These are phyloP conservation scores for Neurospora sp. DNA, from an alignment of 2,329 filamentous ascomycete genomes.

Conservation along the genomic window DNA sequence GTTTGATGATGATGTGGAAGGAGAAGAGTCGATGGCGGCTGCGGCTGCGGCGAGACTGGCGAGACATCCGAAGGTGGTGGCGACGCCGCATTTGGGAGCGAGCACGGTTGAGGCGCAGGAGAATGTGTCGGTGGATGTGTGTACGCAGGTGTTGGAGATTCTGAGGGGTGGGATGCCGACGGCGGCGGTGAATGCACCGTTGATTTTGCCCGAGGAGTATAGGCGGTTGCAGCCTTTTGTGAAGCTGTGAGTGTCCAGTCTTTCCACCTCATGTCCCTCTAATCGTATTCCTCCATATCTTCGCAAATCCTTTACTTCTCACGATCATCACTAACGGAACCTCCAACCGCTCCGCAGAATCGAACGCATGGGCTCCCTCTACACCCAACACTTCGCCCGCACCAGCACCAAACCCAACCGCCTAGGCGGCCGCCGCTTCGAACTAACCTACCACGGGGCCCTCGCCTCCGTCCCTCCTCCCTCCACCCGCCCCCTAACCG, in stretches of 20 bases:
- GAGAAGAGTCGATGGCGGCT: conserved; percentile 41
- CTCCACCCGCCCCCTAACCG: conserved; percentile 71
- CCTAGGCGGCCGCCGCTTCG: conserved; percentile 58
- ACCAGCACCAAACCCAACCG: conserved; percentile 29
- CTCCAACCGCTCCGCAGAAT: conserved; percentile 26
- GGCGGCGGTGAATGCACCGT: conserved; percentile 68
- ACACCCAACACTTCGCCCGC: conserved; percentile 62
- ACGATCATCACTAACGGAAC: neutral
- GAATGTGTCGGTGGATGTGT: conserved; percentile 75
- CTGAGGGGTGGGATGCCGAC: conserved; percentile 64
- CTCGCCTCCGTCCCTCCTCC: conserved; percentile 48
- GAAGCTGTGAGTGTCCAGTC: conserved; percentile 30
- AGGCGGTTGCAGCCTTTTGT: conserved; percentile 70
- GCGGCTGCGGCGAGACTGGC: conserved; percentile 50
- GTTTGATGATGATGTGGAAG: conserved; percentile 24
- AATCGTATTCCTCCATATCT: no score
- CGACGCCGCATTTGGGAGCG: conserved; percentile 71
- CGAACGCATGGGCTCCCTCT: conserved; percentile 70
- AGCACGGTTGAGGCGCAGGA: conserved; percentile 77
- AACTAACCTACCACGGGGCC: conserved; percentile 69
- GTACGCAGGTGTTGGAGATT: conserved; percentile 67
- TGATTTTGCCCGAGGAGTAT: conserved; percentile 75
- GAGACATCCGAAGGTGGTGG: conserved; percentile 61
- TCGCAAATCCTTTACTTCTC: neutral
- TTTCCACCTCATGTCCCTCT: no score